Evolutionary conservation across 148 eudicot species (phyloP).

Genomic region (Amaranthus cruentus): DNA sequence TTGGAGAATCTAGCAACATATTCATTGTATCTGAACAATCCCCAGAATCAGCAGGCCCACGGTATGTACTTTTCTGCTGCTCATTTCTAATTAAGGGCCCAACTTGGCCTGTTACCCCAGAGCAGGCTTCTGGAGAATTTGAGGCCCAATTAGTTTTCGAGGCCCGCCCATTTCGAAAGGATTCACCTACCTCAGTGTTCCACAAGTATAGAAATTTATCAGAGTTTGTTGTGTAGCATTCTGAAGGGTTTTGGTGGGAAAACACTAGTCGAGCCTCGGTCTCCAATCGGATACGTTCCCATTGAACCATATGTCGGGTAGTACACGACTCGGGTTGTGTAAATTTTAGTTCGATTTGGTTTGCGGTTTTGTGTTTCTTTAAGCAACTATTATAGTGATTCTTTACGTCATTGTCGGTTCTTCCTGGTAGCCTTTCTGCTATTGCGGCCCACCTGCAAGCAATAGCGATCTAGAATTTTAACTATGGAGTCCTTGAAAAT

Average conservation of each 20-base stretch:
- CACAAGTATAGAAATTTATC: conserved; percentile 23
- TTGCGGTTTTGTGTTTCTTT: conserved; percentile 11
- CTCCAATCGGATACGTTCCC: conserved; percentile 35
- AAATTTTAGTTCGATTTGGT: not conserved
- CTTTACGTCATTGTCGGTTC: conserved; percentile 39
- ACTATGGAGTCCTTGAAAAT: too few species aligned
- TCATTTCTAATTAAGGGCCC: conserved; percentile 1
- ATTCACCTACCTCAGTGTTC: conserved; percentile 29
- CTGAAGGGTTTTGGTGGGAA: conserved; percentile 11
- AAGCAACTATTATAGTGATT: conserved; percentile 21
- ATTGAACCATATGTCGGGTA: conserved; percentile 26
- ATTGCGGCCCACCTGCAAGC: conserved; percentile 35
- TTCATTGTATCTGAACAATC: conserved; percentile 17
- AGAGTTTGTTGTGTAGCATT: not conserved
- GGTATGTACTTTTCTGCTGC: not conserved
- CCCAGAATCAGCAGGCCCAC: conserved; percentile 18
- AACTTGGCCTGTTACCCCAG: conserved; percentile 23
- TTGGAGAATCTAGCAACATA: conserved; percentile 34
- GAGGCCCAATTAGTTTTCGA: not conserved
- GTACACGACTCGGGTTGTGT: conserved; percentile 8
- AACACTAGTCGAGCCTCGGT: conserved; percentile 25
- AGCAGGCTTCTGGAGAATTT: conserved; percentile 15
- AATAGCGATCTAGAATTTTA: too few species aligned
- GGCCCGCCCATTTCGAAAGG: conserved; percentile 12
- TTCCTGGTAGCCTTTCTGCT: conserved; percentile 34